Base-by-base conservation (phyloP, 441 rosid genomes). In the Omphalea diandra region DNA sequence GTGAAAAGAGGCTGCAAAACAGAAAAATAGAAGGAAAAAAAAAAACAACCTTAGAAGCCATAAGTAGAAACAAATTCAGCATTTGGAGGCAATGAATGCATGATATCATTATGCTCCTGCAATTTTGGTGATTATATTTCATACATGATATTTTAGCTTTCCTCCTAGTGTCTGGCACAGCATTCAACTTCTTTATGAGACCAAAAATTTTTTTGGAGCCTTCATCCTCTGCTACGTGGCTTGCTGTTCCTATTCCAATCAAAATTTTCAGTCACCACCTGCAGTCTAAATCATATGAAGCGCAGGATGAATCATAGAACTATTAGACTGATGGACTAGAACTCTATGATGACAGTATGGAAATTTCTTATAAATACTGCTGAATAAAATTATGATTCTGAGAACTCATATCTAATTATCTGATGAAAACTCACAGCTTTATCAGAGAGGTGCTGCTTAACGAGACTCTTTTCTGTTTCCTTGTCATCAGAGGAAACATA, bases 401-500 rank as follows among this genome's bases (percentile, higher is more conserved):
- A 22, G 15, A 71, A 63, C 17, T 22, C 5, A 38, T 31, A 43
- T 33, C 14, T 47, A 10, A 32, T 18, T 56, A 62, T 60, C 3
- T 46, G 27, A 67, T 69, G 56, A 53, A 49, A 57, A 86, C 96
- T 82, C 83, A 93, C 99, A 76, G 85, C 75, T 84, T 86, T 89
- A 74, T 72, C 71, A 75, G 73, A 84, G 35, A 88, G 68, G 65
- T 75, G 65, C 76, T 83, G 86, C 75, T 78, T 85, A 68, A 62
- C 77, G 31, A 75, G 77, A 71, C 68, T 84, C 70, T 77, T 80
- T 67, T 93, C 97, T 40, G 82, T 81, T 84, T 88, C 98, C 75
- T 94, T 97, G 6, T 93, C 98, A 62, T 95, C 97, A 52, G 99
- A 95, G 69, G 98, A 89, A 50, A 88, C 50, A 72, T 90, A 90